Conservation (phyloP, 2,329 filamentous ascomycete species). For the Coniochaeta sp. region DNA sequence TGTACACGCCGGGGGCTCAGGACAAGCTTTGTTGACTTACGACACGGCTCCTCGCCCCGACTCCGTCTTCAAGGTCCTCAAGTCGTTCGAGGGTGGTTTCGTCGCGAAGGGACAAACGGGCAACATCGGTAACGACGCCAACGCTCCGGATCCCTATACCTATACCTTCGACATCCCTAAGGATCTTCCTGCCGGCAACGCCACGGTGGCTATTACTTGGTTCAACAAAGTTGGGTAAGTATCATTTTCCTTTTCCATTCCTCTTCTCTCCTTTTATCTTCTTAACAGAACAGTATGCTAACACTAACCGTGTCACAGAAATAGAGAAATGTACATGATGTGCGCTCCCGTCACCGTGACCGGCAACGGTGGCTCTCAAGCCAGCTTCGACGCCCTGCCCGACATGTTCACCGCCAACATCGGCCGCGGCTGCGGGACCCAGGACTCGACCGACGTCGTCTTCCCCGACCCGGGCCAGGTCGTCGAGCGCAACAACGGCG, state of each 20-base stretch:
- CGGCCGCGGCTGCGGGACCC: background rate
- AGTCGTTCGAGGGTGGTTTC: constrained; percentile 82
- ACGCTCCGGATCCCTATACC: constrained; percentile 37
- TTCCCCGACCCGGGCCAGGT: constrained; percentile 62
- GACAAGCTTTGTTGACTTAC: constrained; percentile 80
- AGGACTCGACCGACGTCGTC: constrained; percentile 46
- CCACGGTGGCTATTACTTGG: constrained; percentile 87
- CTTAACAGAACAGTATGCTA: background rate
- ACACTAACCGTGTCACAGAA: constrained; percentile 34
- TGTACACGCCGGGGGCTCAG: constrained; percentile 85
- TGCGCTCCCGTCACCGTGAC: constrained; percentile 70
- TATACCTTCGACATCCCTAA: constrained; percentile 68
- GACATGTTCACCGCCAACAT: constrained; percentile 73
- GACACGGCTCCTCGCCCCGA: constrained; percentile 60
- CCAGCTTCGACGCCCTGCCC: constrained; percentile 57
- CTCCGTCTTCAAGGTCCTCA: constrained; percentile 80
- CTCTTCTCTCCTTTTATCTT: background rate
- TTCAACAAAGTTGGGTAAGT: constrained; percentile 66
- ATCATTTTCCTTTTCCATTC: background rate
- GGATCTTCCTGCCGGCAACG: constrained; percentile 67
- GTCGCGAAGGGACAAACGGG: constrained; percentile 51
- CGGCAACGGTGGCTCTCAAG: constrained; percentile 38
- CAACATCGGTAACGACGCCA: constrained; percentile 47
- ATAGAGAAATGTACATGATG: constrained; percentile 98
- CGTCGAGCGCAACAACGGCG: constrained; percentile 28